These are phyloP conservation scores for Caryopteris hybrid DNA, from an alignment of 305 asterid species.

Conservation along the genomic window DNA sequence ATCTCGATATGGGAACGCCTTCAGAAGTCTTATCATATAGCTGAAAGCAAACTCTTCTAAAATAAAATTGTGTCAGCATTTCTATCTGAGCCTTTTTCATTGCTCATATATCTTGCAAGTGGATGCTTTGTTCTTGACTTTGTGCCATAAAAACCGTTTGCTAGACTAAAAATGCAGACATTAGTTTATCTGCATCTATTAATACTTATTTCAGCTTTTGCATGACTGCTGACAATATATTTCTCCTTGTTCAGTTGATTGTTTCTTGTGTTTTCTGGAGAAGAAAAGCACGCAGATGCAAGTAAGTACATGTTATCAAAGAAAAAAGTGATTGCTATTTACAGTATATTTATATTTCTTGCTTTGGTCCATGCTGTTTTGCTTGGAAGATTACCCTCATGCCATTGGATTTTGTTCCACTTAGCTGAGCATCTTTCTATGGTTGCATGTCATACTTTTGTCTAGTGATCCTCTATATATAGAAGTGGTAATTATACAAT, in stretches of 20 bases:
- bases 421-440: background rate
- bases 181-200: slow-evolving; percentile 6
- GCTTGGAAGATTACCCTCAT: background rate
- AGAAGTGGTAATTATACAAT: background rate
- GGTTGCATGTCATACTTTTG: background rate
- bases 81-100: background rate
- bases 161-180: background rate
- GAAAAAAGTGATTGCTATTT: background rate
- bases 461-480: background rate
- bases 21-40: slow-evolving; percentile 4
- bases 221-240: slow-evolving; percentile 23
- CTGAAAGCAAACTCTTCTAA: background rate
- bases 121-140: background rate
- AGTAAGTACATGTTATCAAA: slow-evolving; percentile 37
- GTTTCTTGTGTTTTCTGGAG: slow-evolving; percentile 65
- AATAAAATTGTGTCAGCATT: background rate
- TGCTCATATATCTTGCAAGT: background rate
- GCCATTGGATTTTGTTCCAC: background rate
- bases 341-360: background rate
- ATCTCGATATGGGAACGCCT: background rate
- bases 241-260: slow-evolving; percentile 55
- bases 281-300: slow-evolving; percentile 68
- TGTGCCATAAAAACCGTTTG: background rate
- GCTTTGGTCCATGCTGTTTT: slow-evolving; percentile 9
- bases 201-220: background rate